Evolutionary conservation across 257 asterid genomes (phyloP), one percentile per base, ranked within the genome.

Genomic region (Datura wrightii): DNA sequence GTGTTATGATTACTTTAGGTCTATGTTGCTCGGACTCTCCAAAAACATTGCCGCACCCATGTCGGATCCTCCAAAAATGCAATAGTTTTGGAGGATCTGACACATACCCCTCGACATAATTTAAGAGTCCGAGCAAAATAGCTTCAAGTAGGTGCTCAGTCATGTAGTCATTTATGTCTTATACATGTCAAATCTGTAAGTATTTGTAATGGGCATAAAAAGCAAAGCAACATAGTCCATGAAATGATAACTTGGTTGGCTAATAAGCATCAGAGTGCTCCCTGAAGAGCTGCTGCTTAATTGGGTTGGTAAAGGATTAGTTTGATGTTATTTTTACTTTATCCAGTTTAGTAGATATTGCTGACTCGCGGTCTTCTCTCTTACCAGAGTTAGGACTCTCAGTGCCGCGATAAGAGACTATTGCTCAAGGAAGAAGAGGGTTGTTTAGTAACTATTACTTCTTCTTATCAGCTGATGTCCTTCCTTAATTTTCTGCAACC

Each of bases 351-450:
- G 31, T 44, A 14, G 18, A 83, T 11, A 66, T 24, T 83, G 42
- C 89, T 88, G 79, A 85, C 53, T 41, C 42, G 18, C 31, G 10
- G 1, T 79, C 78, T 58, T 83, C 52, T 62, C 69, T 84, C 8
- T 88, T 79, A 81, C 63, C 97, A 94, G 98, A 93, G 87, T 54
- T 94, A 52, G 97, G 98, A 86, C 95, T 91, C 85, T 48, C 88
- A 31, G 95, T 90, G 88, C 98, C 97, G 56, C 98, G 97, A 91
- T 94, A 89, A 90, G 87, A 78, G 89, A 84, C 82, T 63, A 42
- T 84, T 80, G 83, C 69, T 60, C 76, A 83, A 86, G 93, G 50
- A 86, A 76, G 91, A 88, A 82, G 87, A 89, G 14, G 66, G 58
- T 81, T 59, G 82, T 66, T 84, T 87, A 59, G 8, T 52, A 10